Percentiles rank a stretch among this genome's conserved stretches.
phyloP scores from a whole-genome alignment of 768 basidiomycete genomes.

The Cubamyces lactineus region DNA sequence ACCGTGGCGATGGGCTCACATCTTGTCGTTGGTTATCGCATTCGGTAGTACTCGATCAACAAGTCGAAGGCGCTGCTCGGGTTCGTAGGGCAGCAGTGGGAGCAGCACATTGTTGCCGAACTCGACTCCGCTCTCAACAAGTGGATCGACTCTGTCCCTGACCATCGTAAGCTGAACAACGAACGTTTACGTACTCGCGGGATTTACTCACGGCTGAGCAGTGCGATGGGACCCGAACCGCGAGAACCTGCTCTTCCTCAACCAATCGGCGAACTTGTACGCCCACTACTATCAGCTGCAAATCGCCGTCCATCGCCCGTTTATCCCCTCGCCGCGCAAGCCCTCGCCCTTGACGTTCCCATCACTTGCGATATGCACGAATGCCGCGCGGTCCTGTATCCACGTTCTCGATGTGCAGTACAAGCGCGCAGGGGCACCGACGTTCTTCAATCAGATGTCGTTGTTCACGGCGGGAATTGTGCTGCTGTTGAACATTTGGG shows the following conservation, averaged over 20 bases:
- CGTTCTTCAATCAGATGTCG: constrained; percentile 40
- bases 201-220: constrained; percentile 7
- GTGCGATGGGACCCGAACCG: constrained; percentile 50
- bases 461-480: constrained; percentile 50
- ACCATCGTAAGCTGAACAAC: constrained; percentile 53
- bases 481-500: constrained; percentile 54
- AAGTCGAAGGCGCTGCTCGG: constrained; percentile 60
- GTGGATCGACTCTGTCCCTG: constrained; percentile 72
- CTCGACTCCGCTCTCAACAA: constrained; percentile 70
- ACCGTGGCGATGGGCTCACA: neutral
- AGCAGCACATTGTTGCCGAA: constrained; percentile 62
- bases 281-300: constrained; percentile 60
- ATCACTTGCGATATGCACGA: constrained; percentile 59
- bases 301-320: constrained; percentile 56
- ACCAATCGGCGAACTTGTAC: constrained; percentile 63
- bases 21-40: neutral
- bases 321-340: constrained; percentile 49
- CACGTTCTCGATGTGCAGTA: constrained; percentile 50
- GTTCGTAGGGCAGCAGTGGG: constrained; percentile 54
- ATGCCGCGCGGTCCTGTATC: constrained; percentile 51
- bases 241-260: constrained; percentile 46
- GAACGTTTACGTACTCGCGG: neutral
- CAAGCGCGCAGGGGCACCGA: constrained; percentile 30
- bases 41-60: constrained; percentile 72
- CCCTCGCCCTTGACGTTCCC: constrained; percentile 47